These are phyloP conservation scores for Pseudozyma pruni DNA, from an alignment of 1,284 basidiomycete genomes.

Conservation along the genomic window DNA sequence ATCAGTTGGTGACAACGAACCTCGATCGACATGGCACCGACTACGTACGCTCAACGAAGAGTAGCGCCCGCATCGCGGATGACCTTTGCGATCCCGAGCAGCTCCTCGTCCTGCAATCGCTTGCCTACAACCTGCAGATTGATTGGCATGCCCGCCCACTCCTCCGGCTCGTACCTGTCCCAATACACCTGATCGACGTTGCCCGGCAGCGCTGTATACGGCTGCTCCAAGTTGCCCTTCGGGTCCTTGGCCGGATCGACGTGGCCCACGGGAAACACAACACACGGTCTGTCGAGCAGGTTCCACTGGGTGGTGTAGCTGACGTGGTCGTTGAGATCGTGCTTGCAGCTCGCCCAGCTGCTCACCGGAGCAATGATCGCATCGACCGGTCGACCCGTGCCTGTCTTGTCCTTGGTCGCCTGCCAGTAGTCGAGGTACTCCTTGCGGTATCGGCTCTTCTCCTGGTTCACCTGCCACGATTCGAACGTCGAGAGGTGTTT, in stretches of 20 bases:
- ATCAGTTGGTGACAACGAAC: no score
- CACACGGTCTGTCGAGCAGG: constrained; percentile 30
- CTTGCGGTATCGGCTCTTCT: constrained; percentile 70
- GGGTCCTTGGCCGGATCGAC: constrained; percentile 71
- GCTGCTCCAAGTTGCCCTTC: constrained; percentile 69
- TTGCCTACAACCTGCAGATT: constrained; percentile 76
- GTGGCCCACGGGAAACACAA: constrained; percentile 72
- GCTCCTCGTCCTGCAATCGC: constrained; percentile 78
- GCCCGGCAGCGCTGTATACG: constrained; percentile 16
- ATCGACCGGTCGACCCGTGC: constrained; percentile 73
- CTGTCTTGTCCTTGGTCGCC: constrained; percentile 69
- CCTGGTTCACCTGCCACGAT: constrained; percentile 72
- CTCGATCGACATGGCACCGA: no score
- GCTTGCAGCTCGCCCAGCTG: constrained; percentile 72
- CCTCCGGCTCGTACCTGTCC: constrained; percentile 59
- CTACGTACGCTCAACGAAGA: constrained; percentile 14
- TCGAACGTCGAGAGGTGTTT: constrained; percentile 70
- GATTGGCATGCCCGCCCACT: constrained; percentile 75
- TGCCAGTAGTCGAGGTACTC: constrained; percentile 74
- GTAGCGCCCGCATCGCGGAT: constrained; percentile 45
- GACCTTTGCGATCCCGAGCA: constrained; percentile 70
- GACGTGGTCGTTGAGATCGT: constrained; percentile 70
- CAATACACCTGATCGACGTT: constrained; percentile 12
- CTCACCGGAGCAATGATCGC: constrained; percentile 74
- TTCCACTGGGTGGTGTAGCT: constrained; percentile 45